Percentiles rank a stretch among this genome's conserved stretches.
Evolutionary conservation across 2,329 filamentous ascomycete species (phyloP).

Genomic region (Sarocladium brachiariae): DNA sequence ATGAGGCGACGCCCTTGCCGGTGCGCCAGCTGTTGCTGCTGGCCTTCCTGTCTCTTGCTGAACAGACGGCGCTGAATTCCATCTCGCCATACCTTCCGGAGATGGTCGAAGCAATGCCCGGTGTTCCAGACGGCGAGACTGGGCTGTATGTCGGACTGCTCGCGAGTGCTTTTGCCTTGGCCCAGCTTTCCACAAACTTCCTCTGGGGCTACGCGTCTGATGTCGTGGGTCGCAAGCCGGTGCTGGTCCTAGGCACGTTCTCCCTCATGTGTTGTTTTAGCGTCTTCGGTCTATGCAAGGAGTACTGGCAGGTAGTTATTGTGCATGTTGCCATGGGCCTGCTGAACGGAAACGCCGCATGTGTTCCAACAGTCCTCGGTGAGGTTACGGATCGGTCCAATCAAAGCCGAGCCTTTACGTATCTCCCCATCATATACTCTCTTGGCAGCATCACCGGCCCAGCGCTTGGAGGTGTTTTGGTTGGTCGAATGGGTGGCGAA

Average conservation of each 20-base stretch:
- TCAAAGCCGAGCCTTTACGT: conserved; percentile 88
- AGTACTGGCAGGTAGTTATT: conserved; percentile 74
- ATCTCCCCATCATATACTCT: conserved; percentile 92
- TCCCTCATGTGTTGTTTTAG: conserved; percentile 75
- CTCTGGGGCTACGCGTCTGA: conserved; percentile 51
- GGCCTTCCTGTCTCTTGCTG: conserved; percentile 80
- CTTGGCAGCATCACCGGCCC: conserved; percentile 90
- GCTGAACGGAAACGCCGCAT: conserved; percentile 89
- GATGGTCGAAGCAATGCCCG: conserved; percentile 83
- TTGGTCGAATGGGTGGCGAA: conserved; percentile 51
- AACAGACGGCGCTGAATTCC: conserved; percentile 95
- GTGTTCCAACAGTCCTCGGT: conserved; percentile 88
- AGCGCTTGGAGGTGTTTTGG: conserved; percentile 78
- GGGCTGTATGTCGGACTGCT: conserved; percentile 87
- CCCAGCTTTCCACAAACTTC: conserved; percentile 88
- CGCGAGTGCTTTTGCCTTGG: conserved; percentile 84
- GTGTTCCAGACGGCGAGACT: conserved; percentile 62
- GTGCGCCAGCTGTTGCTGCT: conserved; percentile 76
- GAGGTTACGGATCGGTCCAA: conserved; percentile 95
- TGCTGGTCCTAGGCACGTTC: conserved; percentile 72
- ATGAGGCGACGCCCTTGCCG: conserved; percentile 67
- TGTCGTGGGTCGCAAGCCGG: conserved; percentile 64
- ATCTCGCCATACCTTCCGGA: conserved; percentile 91
- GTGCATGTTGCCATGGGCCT: conserved; percentile 89
- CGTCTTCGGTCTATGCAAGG: conserved; percentile 79